A percentile compares a stretch with the other conserved stretches of the same genome.
phyloP scores from a whole-genome alignment of 768 basidiomycete genomes.

The Termitomyces sp. region DNA sequence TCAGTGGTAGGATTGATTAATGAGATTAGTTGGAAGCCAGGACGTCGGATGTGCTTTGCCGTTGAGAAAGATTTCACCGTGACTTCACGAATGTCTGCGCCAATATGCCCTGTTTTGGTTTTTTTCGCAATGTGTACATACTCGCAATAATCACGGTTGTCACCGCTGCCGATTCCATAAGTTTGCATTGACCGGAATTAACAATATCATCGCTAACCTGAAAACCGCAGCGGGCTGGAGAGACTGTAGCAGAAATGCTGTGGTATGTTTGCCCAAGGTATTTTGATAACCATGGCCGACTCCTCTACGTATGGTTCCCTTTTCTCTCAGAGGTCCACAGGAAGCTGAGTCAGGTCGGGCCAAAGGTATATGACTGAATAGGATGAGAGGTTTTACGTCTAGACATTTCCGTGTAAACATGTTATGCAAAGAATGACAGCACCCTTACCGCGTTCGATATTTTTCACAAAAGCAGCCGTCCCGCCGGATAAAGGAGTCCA shows the following conservation, averaged over 20 bases:
- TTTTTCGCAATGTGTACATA: conserved; percentile 42
- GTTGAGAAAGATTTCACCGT: conserved; percentile 87
- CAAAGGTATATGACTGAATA: conserved; percentile 86
- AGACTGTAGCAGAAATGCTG: conserved; percentile 60
- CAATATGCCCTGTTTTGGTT: conserved; percentile 14
- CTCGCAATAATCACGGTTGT: conserved; percentile 92
- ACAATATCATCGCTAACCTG: conserved; percentile 40
- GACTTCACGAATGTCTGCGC: conserved; percentile 55
- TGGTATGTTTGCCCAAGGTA: conserved; percentile 75
- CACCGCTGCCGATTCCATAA: conserved; percentile 45
- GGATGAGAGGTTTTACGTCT: conserved; percentile 46
- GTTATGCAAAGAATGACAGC: neutral
- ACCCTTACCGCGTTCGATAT: conserved; percentile 33
- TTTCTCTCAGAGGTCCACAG: conserved; percentile 77
- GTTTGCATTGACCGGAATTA: neutral
- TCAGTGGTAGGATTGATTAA: conserved; percentile 34
- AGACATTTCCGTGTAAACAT: conserved; percentile 3
- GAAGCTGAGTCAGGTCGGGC: conserved; percentile 65
- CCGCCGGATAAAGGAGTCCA: conserved; percentile 54
- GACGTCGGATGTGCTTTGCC: conserved; percentile 61
- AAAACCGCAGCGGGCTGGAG: conserved; percentile 68
- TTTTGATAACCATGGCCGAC: conserved; percentile 82
- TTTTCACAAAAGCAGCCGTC: conserved; percentile 55
- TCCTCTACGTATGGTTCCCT: conserved; percentile 63
- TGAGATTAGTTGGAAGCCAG: conserved; percentile 85